Evolutionary conservation across 345 rosid genomes (phyloP).

Genomic region (Pelargonium nanum): DNA sequence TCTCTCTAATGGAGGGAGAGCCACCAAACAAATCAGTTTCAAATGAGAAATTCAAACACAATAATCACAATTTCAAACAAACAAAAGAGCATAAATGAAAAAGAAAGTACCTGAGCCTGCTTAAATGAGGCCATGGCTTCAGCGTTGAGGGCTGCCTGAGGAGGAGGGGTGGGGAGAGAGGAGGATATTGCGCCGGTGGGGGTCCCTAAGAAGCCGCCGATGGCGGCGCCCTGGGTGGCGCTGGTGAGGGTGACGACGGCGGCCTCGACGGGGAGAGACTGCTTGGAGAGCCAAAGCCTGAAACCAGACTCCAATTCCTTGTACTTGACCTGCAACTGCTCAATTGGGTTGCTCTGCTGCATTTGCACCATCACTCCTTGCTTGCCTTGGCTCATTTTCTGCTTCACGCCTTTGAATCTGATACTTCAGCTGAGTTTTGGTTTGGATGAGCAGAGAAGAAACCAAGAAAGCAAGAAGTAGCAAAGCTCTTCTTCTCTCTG

Average conservation of each 20-base stretch:
- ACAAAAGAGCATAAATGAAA: too few species aligned
- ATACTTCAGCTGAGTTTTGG: too few species aligned
- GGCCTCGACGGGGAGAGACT: slow-evolving; percentile 66
- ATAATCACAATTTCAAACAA: too few species aligned
- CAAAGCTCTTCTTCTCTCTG: too few species aligned
- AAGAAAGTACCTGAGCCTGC: slow-evolving; percentile 51
- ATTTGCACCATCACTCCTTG: slow-evolving; percentile 25
- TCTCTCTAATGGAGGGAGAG: too few species aligned
- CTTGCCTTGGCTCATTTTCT: slow-evolving; percentile 43
- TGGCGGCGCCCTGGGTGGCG: slow-evolving; percentile 69
- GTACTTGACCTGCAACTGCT: slow-evolving; percentile 40
- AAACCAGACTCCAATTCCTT: slow-evolving; percentile 56
- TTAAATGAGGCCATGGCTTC: slow-evolving; percentile 76
- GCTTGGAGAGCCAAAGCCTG: slow-evolving; percentile 67
- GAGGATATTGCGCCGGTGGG: slow-evolving; percentile 52
- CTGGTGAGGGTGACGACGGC: slow-evolving; percentile 67
- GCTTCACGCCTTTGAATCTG: too few species aligned
- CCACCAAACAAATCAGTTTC: too few species aligned
- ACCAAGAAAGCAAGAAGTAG: too few species aligned
- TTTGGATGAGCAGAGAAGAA: too few species aligned
- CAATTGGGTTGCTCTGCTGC: slow-evolving; percentile 48
- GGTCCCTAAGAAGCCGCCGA: slow-evolving; percentile 72
- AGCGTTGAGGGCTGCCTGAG: slow-evolving; percentile 47
- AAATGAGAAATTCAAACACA: too few species aligned
- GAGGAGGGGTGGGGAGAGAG: slow-evolving; percentile 27